Evolutionary conservation across 805 yeast species (phyloP), one percentile per base, ranked within the genome.

Genomic region (Monosporozyma yasuniensis): DNA sequence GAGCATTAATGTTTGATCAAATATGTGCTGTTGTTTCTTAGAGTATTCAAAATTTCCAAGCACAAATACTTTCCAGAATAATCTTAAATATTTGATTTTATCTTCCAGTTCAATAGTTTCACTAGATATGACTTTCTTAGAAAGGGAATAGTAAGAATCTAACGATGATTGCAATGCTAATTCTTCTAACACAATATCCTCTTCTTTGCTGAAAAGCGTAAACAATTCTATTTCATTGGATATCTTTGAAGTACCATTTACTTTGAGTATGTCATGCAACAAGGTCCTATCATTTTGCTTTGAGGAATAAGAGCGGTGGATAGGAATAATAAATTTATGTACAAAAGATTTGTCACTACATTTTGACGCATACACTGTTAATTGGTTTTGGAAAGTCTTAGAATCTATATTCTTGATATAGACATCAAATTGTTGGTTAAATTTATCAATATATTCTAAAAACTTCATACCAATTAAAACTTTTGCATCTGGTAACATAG

Each of bases 401-500:
- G 32, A 30, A 21, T 51, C 49, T 49, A 60, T 53, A 37, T 62
- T 61, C 27, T 58, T 63, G 30, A 65, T 56, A 38, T 55, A 64
- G 4, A 46, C 30, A 11, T 54, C 55, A 43, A 61, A 60, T 8
- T 48, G 28, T 14, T 64, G 48, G 16, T 59, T 54, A 47, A 52
- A 64, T 41, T 58, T 59, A 16, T 48, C 46, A n/a, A 61, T 48
- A 27, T 64, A 65, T 46, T 65, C 64, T 18, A 64, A 49, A 50
- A 65, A 57, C 51, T 66, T 66, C 45, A 66, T 42, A 3, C 65
- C 67, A 44, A 62, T 61, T 12, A 63, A 47, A 3, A 54, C 50
- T 50, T 59, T 63, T 25, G 47, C 53, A 6, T 47, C 47, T 3
- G 64, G 56, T 30, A 56, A 35, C 8, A 55, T 28, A 1, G 60